Evolutionary conservation across 2,329 filamentous ascomycete species (phyloP).

Genomic region (Achaetomium macrosporum): DNA sequence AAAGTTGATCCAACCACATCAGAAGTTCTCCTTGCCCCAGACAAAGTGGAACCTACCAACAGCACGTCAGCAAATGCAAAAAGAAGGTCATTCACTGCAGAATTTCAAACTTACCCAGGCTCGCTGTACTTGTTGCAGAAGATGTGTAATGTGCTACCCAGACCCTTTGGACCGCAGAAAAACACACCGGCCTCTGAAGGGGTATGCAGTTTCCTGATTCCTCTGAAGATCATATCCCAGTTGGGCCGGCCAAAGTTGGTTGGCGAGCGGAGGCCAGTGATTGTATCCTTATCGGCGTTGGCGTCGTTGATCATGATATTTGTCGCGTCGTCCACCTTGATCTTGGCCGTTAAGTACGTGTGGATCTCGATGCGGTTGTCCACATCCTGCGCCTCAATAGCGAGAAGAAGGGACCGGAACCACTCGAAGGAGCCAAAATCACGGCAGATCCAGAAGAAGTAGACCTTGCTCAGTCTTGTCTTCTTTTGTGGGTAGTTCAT

Average conservation of each 20-base stretch:
- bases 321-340: slow-evolving; percentile 77
- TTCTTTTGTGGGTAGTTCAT: slow-evolving; percentile 82
- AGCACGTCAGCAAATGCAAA: slow-evolving; percentile 24
- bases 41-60: slow-evolving; percentile 54
- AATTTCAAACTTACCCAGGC: slow-evolving; percentile 56
- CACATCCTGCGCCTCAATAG: slow-evolving; percentile 80
- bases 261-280: slow-evolving; percentile 73
- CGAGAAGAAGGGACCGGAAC: slow-evolving; percentile 77
- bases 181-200: slow-evolving; percentile 72
- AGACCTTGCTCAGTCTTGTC: slow-evolving; percentile 76
- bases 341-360: slow-evolving; percentile 81
- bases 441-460: slow-evolving; percentile 90
- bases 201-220: slow-evolving; percentile 70
- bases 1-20: slow-evolving; percentile 24
- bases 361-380: slow-evolving; percentile 84
- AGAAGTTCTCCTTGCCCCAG: slow-evolving; percentile 67
- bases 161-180: slow-evolving; percentile 77
- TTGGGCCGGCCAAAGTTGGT: slow-evolving; percentile 84
- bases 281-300: slow-evolving; percentile 76
- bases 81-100: not conserved
- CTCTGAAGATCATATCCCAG: slow-evolving; percentile 86
- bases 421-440: slow-evolving; percentile 86
- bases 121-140: slow-evolving; percentile 88
- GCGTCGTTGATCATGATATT: slow-evolving; percentile 93
- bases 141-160: slow-evolving; percentile 70